Evolutionary conservation across 2,329 filamentous ascomycete genomes (phyloP).

Genomic region (Hypoxylon sp.): DNA sequence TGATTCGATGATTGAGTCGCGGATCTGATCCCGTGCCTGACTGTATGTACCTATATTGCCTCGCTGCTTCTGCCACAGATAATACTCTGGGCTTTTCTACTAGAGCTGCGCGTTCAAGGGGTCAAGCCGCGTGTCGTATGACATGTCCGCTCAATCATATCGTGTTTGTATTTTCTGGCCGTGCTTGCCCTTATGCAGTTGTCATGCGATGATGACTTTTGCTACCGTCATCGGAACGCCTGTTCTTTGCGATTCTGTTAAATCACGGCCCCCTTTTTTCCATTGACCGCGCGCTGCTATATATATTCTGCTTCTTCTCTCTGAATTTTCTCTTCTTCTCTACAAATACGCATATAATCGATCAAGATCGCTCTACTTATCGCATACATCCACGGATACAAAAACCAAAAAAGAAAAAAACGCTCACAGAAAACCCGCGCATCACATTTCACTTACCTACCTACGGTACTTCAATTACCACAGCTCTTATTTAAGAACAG

Average conservation of each 20-base stretch:
- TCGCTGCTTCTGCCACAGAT: background rate
- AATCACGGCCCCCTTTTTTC: background rate
- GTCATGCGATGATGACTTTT: background rate
- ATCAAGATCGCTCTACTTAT: background rate
- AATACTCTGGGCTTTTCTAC: background rate
- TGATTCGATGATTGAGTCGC: background rate
- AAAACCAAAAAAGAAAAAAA: background rate
- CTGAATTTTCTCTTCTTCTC: background rate
- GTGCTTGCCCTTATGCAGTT: background rate
- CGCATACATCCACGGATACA: constrained; percentile 1
- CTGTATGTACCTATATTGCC: background rate
- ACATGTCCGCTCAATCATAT: background rate
- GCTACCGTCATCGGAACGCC: background rate
- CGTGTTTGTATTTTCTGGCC: background rate
- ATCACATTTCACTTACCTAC: too few species aligned
- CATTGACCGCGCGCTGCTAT: background rate
- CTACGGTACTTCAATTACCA: too few species aligned
- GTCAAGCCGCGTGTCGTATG: background rate
- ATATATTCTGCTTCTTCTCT: background rate
- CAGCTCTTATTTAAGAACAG: background rate
- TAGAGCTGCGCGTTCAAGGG: background rate
- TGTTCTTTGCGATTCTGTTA: background rate
- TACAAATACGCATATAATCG: background rate
- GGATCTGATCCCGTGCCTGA: background rate
- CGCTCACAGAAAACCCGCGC: too few species aligned